phyloP scores from a whole-genome alignment of 2,329 filamentous ascomycete genomes.

The Colletotrichum graminicola region DNA sequence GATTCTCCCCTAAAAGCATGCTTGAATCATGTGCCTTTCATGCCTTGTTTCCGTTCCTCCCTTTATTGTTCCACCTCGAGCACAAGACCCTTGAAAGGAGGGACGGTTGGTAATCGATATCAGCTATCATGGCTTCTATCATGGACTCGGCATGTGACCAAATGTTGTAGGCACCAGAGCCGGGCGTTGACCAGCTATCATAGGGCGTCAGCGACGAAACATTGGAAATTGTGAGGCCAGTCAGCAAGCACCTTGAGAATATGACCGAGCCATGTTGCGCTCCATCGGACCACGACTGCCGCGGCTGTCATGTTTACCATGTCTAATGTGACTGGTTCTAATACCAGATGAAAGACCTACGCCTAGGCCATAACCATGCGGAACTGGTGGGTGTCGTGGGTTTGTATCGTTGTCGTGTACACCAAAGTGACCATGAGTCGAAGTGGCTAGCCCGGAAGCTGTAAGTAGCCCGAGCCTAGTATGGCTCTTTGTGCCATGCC shows the following conservation, averaged over 20 bases:
- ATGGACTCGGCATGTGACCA: not conserved
- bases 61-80: not conserved
- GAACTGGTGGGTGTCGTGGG: slow-evolving; percentile 7
- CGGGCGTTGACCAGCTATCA: slow-evolving; percentile 14
- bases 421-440: slow-evolving; percentile 22
- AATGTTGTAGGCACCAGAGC: slow-evolving; percentile 11
- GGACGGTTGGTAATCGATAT: too few relatives aligned
- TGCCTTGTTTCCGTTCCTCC: not conserved
- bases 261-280: not conserved
- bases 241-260: slow-evolving; percentile 5
- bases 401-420: slow-evolving; percentile 21
- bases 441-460: slow-evolving; percentile 49
- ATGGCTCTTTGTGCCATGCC: slow-evolving; percentile 48
- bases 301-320: not conserved
- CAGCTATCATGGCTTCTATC: not conserved
- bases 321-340: slow-evolving; percentile 10
- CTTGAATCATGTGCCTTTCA: not conserved
- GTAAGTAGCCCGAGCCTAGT: slow-evolving; percentile 47
- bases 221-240: not conserved
- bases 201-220: not conserved
- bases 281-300: not conserved
- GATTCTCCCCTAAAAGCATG: not conserved
- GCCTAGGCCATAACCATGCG: slow-evolving; percentile 16
- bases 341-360: slow-evolving; percentile 35
- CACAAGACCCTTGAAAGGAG: not conserved